Percentiles rank a stretch among this genome's conserved stretches.
Conservation (phyloP, 306 rosid genomes). For the Vigna reflexopilosa region DNA sequence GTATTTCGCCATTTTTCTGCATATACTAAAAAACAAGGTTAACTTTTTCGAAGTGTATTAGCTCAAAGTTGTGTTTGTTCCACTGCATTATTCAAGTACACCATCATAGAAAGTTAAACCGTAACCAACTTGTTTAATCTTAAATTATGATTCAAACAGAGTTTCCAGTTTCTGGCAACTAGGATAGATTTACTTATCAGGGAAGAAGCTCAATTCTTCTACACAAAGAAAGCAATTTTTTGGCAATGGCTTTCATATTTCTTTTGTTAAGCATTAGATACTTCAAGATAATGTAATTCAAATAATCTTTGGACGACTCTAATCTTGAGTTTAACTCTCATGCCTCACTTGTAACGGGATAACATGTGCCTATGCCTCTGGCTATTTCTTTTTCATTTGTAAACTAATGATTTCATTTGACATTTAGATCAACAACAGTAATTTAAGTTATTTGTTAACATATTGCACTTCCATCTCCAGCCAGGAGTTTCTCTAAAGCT, state of each 20-base stretch:
- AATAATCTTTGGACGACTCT: background rate
- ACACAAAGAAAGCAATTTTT: conserved; percentile 7
- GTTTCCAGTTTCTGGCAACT: conserved; percentile 10
- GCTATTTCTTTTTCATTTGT: background rate
- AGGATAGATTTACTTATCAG: conserved; percentile 3
- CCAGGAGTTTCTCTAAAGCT: conserved; percentile 87
- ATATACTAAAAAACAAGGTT: conserved; percentile 47
- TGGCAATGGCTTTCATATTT: conserved; percentile 25
- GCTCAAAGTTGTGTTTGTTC: conserved; percentile 15
- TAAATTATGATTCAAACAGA: conserved; percentile 20
- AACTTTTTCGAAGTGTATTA: conserved; percentile 57
- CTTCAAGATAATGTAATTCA: conserved; percentile 25
- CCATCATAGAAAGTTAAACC: conserved; percentile 27
- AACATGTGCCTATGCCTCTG: background rate
- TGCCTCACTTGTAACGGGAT: conserved; percentile 3
- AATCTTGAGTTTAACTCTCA: conserved; percentile 9
- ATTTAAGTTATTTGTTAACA: conserved; percentile 37
- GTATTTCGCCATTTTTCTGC: conserved; percentile 5
- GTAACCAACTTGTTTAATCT: conserved; percentile 14
- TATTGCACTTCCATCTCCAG: conserved; percentile 60
- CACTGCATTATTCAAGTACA: conserved; percentile 24
- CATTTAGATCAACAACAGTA: background rate
- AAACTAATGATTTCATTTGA: conserved; percentile 3
- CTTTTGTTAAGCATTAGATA: background rate
- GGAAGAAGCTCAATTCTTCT: conserved; percentile 19